A percentile compares a stretch with the other conserved stretches of the same genome.
Evolutionary conservation across 768 basidiomycete genomes (phyloP).

Genomic region (Podaxis rugospora): DNA sequence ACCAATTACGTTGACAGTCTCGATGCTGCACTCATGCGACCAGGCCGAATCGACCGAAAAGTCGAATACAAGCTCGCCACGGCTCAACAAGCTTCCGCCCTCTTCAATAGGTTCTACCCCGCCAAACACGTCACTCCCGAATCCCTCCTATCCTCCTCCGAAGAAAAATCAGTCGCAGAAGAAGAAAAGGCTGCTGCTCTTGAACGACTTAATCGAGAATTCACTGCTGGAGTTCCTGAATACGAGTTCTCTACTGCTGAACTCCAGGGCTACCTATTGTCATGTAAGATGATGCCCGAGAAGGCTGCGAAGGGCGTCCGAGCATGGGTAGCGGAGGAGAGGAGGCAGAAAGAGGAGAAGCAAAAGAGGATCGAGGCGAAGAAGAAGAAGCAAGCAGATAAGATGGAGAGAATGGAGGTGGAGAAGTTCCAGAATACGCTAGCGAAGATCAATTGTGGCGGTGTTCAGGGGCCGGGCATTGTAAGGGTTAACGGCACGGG

Average conservation of each 20-base stretch:
- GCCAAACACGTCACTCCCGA: slow-evolving; percentile 19
- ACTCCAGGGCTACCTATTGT: slow-evolving; percentile 55
- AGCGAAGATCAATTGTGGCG: slow-evolving; percentile 17
- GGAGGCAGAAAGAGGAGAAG: slow-evolving; percentile 28
- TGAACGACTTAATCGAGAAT: slow-evolving; percentile 32
- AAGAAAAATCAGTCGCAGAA: slow-evolving; percentile 13
- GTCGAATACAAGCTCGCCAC: slow-evolving; percentile 48
- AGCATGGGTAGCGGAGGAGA: slow-evolving; percentile 40
- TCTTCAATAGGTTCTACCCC: slow-evolving; percentile 51
- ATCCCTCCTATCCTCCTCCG: slow-evolving; percentile 6
- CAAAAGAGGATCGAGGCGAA: slow-evolving; percentile 28
- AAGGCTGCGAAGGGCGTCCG: slow-evolving; percentile 27
- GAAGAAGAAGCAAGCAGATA: slow-evolving; percentile 22
- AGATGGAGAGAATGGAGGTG: slow-evolving; percentile 20
- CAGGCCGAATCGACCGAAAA: slow-evolving; percentile 53
- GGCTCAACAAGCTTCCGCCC: slow-evolving; percentile 36
- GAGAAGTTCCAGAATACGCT: slow-evolving; percentile 22
- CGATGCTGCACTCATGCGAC: slow-evolving; percentile 51
- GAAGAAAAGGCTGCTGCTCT: slow-evolving; percentile 14
- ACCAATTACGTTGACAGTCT: slow-evolving; percentile 55
- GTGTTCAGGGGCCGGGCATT: not conserved
- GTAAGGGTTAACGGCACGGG: not conserved
- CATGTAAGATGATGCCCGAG: slow-evolving; percentile 34
- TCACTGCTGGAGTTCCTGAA: slow-evolving; percentile 38
- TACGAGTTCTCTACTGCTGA: slow-evolving; percentile 55